phyloP scores from a whole-genome alignment of 257 asterid genomes.

The Solanum boliviense region DNA sequence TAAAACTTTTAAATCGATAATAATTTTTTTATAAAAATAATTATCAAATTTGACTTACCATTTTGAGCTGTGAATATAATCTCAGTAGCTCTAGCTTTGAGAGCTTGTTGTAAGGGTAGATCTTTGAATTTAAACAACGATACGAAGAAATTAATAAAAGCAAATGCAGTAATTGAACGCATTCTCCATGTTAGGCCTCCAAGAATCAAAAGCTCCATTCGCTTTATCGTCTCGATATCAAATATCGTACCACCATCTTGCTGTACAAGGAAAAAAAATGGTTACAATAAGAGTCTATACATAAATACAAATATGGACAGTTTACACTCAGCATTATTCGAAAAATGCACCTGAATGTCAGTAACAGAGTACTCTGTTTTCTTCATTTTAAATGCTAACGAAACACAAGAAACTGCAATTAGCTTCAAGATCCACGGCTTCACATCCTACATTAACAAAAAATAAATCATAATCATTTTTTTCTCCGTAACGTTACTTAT shows the following conservation, averaged over 20 bases:
- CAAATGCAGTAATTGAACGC: conserved; percentile 60
- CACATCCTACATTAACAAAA: conserved; percentile 26
- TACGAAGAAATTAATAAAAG: conserved; percentile 37
- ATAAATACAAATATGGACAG: neutral
- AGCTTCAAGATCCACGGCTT: conserved; percentile 59
- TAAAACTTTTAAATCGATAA: neutral
- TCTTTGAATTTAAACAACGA: conserved; percentile 26
- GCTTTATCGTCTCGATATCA: conserved; percentile 21
- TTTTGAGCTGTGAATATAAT: conserved; percentile 41
- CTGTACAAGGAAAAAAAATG: conserved; percentile 1
- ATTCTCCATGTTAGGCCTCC: conserved; percentile 67
- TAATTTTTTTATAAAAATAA: neutral
- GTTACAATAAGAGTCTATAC: too few relatives aligned
- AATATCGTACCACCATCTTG: conserved; percentile 23
- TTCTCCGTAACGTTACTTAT: neutral
- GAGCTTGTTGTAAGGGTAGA: conserved; percentile 20
- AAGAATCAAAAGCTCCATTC: conserved; percentile 60
- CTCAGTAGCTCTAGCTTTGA: conserved; percentile 41
- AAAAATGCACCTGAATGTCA: conserved; percentile 29
- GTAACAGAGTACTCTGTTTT: conserved; percentile 29
- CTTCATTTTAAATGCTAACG: conserved; percentile 63
- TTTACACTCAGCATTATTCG: neutral
- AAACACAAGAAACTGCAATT: conserved; percentile 48
- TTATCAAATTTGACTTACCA: conserved; percentile 22
- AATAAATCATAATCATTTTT: neutral